Percentiles rank a stretch among this genome's conserved stretches.
phyloP scores from a whole-genome alignment of 257 asterid species.

The Plantago major region DNA sequence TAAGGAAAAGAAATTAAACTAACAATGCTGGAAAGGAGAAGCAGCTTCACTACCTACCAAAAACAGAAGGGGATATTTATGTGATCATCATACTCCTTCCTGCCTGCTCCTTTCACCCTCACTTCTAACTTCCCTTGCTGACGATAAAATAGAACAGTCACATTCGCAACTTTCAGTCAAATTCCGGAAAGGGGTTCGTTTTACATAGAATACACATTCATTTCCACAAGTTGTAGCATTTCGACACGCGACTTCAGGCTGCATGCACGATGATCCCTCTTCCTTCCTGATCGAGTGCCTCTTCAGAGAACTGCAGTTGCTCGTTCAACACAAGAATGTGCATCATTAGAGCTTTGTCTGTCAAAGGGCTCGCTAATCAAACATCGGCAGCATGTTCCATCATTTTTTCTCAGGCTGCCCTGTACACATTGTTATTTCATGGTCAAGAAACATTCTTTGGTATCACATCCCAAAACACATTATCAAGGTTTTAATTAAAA shows the following conservation, averaged over 20 bases:
- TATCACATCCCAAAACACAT: too few relatives aligned
- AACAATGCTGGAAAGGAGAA: constrained; percentile 22
- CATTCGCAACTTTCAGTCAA: constrained; percentile 7
- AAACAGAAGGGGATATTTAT: constrained; percentile 30
- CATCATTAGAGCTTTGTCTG: constrained; percentile 5
- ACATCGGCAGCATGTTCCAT: constrained; percentile 17
- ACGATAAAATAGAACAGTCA: constrained; percentile 19
- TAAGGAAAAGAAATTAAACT: constrained; percentile 25
- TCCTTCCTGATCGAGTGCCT: constrained; percentile 9
- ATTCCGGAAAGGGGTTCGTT: constrained; percentile 11
- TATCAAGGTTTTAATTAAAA: constrained; percentile 30
- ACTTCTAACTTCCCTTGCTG: constrained; percentile 24
- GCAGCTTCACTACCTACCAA: constrained; percentile 45
- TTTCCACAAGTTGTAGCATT: constrained; percentile 13
- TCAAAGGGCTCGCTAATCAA: background rate
- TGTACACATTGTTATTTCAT: constrained; percentile 75
- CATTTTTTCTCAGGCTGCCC: constrained; percentile 99
- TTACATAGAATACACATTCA: constrained; percentile 3
- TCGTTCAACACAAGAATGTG: constrained; percentile 12
- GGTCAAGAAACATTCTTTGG: constrained; percentile 37
- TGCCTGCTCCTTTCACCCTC: constrained; percentile 16
- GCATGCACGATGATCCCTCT: constrained; percentile 10
- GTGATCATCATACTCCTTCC: constrained; percentile 21
- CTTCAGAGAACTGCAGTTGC: constrained; percentile 23
- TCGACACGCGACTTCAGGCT: constrained; percentile 12